Conservation (phyloP, 2,329 filamentous ascomycete species). For the Epichloe typhina region DNA sequence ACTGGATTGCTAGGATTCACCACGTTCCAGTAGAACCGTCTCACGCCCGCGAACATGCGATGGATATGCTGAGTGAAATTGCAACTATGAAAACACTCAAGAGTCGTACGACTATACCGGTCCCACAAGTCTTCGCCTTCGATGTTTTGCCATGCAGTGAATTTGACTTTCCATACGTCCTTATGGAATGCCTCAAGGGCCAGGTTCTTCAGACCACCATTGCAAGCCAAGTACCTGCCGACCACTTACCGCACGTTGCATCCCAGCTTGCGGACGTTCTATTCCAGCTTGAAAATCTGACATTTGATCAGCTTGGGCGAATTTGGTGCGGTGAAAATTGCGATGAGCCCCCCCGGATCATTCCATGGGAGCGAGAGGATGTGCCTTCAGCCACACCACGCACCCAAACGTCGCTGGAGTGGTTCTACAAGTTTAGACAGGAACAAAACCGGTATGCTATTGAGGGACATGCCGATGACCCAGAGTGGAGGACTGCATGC, state of each 20-base stretch:
- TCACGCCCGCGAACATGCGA: slow-evolving; percentile 1
- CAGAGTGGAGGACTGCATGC: slow-evolving; percentile 4
- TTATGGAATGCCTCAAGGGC: slow-evolving; percentile 5
- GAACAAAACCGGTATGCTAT: slow-evolving; percentile 1
- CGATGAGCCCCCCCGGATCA: slow-evolving; percentile 5
- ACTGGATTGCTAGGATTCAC: slow-evolving; percentile 6
- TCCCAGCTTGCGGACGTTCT: slow-evolving; percentile 3
- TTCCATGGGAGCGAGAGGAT: background rate
- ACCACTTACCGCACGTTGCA: background rate
- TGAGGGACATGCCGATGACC: slow-evolving; percentile 1
- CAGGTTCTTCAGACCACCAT: slow-evolving; percentile 2
- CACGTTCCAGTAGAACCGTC: background rate
- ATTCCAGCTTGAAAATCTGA: slow-evolving; percentile 6
- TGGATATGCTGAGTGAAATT: slow-evolving; percentile 7
- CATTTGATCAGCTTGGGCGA: slow-evolving; percentile 4
- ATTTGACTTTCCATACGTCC: slow-evolving; percentile 6
- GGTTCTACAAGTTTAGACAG: slow-evolving; percentile 5
- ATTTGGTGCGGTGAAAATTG: slow-evolving; percentile 7
- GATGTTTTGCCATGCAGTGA: slow-evolving; percentile 1
- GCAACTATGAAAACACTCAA: slow-evolving; percentile 5
- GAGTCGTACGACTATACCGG: slow-evolving; percentile 4
- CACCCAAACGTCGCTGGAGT: slow-evolving; percentile 5
- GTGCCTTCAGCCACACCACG: background rate
- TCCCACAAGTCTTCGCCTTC: slow-evolving; percentile 1
- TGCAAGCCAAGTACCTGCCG: background rate